A percentile compares a stretch with the other conserved stretches of the same genome.
phyloP scores from a whole-genome alignment of 106 monocot species.

The Platanthera zijinensis region DNA sequence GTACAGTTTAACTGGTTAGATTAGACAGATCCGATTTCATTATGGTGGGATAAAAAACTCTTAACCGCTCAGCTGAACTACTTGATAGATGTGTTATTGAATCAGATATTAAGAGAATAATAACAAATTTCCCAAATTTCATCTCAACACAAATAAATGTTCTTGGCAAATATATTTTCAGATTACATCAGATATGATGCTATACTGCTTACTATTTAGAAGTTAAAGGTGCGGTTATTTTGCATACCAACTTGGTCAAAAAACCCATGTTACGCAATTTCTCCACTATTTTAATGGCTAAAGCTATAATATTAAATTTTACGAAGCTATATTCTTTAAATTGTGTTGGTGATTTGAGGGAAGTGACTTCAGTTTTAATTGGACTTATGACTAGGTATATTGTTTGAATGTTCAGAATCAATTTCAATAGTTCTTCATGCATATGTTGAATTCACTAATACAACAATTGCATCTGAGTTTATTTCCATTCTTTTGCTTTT shows the following conservation, averaged over 20 bases:
- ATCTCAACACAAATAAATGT: too few species aligned
- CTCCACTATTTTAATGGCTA: not conserved
- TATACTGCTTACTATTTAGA: too few species aligned
- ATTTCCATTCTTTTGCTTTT: not conserved
- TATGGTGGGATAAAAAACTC: too few species aligned
- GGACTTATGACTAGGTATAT: not conserved
- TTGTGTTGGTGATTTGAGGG: not conserved
- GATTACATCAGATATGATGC: too few species aligned
- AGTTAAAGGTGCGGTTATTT: not conserved
- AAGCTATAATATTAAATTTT: not conserved
- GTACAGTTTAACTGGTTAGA: too few species aligned
- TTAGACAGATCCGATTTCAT: too few species aligned
- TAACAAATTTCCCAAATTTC: too few species aligned
- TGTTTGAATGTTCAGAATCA: not conserved
- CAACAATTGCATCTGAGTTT: not conserved
- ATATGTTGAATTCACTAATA: not conserved
- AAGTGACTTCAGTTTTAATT: not conserved
- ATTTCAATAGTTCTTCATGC: not conserved
- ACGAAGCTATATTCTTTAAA: not conserved
- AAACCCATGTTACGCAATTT: not conserved
- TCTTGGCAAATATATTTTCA: too few species aligned
- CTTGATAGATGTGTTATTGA: too few species aligned
- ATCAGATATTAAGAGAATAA: too few species aligned
- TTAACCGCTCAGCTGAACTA: too few species aligned
- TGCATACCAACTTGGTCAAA: not conserved